phyloP scores from a whole-genome alignment of 2,329 filamentous ascomycete genomes.

The Juglanconis oblonga region DNA sequence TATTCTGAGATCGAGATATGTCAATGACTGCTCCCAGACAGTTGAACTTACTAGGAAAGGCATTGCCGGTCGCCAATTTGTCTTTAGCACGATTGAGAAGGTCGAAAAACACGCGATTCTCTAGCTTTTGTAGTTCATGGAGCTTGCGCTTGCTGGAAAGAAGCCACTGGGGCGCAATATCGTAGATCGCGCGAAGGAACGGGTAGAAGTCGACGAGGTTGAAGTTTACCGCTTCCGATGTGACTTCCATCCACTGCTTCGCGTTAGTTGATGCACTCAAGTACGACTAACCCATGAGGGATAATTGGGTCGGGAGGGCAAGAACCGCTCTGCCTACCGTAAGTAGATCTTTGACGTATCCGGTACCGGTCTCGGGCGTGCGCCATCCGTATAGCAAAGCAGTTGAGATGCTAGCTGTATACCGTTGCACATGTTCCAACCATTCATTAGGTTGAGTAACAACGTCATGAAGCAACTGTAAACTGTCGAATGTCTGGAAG shows the following conservation, averaged over 20 bases:
- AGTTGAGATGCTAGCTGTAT: not conserved
- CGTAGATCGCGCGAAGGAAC: not conserved
- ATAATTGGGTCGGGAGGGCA: too few species aligned
- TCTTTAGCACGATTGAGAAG: not conserved
- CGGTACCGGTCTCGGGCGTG: not conserved
- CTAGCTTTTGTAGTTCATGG: not conserved
- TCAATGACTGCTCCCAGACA: not conserved
- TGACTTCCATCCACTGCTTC: not conserved
- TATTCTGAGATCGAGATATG: too few species aligned
- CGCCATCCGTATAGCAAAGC: not conserved
- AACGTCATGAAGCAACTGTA: not conserved
- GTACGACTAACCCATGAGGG: too few species aligned
- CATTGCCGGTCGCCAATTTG: not conserved
- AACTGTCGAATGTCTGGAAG: not conserved
- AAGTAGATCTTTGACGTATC: not conserved
- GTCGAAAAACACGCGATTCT: not conserved
- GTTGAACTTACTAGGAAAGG: not conserved
- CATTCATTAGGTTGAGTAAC: not conserved
- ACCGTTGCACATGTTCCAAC: not conserved
- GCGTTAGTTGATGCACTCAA: not conserved
- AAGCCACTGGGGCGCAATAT: not conserved
- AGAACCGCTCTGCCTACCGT: not conserved
- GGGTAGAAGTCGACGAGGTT: slow-evolving; percentile 1
- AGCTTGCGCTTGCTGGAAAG: not conserved
- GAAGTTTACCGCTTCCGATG: not conserved